Conservation (phyloP, 768 basidiomycete species). For the Lactarius vividus region DNA sequence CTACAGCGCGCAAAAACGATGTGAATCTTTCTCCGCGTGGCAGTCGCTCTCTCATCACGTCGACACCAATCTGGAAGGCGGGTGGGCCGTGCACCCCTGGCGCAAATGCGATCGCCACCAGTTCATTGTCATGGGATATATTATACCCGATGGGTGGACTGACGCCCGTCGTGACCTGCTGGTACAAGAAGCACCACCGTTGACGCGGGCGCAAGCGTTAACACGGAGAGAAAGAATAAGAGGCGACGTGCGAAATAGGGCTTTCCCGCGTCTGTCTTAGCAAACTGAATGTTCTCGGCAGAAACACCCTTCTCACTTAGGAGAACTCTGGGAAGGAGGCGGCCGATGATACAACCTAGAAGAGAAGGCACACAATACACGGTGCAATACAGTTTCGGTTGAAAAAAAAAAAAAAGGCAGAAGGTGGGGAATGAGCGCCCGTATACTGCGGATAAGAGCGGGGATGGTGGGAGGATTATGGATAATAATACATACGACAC, state of each 20-base stretch:
- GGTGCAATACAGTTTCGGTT: background rate
- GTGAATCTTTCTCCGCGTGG: constrained; percentile 55
- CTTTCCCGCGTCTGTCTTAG: constrained; percentile 61
- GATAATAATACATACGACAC: constrained; percentile 50
- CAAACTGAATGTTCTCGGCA: constrained; percentile 48
- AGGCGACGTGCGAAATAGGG: constrained; percentile 63
- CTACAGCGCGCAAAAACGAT: constrained; percentile 61
- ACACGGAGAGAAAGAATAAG: background rate
- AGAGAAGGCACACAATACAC: background rate
- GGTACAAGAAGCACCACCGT: background rate
- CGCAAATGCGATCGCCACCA: constrained; percentile 64
- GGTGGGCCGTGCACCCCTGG: constrained; percentile 52
- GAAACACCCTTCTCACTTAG: constrained; percentile 57
- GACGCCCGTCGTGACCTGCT: constrained; percentile 44
- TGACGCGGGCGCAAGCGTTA: constrained; percentile 1
- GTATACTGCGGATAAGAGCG: background rate
- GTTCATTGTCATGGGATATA: constrained; percentile 73
- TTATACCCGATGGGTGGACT: constrained; percentile 71
- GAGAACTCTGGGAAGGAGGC: constrained; percentile 66
- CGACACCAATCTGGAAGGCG: constrained; percentile 61
- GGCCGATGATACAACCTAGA: constrained; percentile 72
- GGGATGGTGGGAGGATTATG: background rate
- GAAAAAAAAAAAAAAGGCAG: background rate
- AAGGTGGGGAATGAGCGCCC: background rate
- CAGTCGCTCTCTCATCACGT: constrained; percentile 74